These are phyloP conservation scores for Salicornia ramosissima DNA, from an alignment of 148 eudicot genomes.

Conservation along the genomic window DNA sequence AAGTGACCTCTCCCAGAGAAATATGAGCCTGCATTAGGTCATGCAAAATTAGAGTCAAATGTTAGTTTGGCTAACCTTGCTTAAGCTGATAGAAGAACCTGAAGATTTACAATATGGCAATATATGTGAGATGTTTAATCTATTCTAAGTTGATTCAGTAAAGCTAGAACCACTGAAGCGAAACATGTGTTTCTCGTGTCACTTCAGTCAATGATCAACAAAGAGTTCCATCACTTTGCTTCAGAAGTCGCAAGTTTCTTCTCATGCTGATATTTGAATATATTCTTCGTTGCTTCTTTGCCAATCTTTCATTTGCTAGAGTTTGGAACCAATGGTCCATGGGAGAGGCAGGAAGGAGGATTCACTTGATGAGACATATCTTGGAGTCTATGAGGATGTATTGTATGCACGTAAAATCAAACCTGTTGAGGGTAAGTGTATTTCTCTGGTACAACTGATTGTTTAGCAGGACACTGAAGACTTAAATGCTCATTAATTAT, in stretches of 20 bases:
- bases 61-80: not conserved
- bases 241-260: not conserved
- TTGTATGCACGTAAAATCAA: slow-evolving; percentile 84
- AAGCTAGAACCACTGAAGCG: not conserved
- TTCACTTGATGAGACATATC: slow-evolving; percentile 73
- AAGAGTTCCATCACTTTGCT: not conserved
- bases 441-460: not conserved
- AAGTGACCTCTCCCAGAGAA: not conserved
- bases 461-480: not conserved
- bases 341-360: slow-evolving; percentile 82
- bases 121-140: not conserved
- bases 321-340: slow-evolving; percentile 71
- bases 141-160: too few relatives aligned
- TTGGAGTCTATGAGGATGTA: slow-evolving; percentile 75
- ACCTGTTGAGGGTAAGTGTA: slow-evolving; percentile 66
- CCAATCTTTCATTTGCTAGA: slow-evolving; percentile 30
- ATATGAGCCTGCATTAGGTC: not conserved
- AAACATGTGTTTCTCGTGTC: not conserved
- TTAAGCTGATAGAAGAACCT: not conserved
- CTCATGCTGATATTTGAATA: not conserved
- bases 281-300: not conserved
- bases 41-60: not conserved
- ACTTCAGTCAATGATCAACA: not conserved
- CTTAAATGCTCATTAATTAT: not conserved
- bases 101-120: not conserved